Percentiles rank a stretch among this genome's conserved stretches.
Conservation (phyloP, 371 early-diverging fungal genomes). For the Syncephalis fuscata region DNA sequence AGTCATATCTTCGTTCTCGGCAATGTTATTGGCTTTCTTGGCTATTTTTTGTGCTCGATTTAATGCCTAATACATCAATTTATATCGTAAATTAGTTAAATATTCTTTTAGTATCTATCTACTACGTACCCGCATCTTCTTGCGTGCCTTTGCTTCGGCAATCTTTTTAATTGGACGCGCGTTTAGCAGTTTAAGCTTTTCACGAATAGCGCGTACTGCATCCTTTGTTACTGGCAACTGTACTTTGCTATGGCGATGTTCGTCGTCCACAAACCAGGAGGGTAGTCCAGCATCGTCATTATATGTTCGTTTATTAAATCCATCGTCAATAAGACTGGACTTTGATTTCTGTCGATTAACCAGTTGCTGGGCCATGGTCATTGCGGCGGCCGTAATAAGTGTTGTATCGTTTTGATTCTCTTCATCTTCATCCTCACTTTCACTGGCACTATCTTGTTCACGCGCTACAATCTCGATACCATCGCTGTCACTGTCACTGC, state of each 20-base stretch:
- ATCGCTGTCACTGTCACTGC: conserved; percentile 19
- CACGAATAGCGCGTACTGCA: conserved; percentile 68
- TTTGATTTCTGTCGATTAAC: conserved; percentile 57
- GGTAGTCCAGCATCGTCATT: conserved; percentile 77
- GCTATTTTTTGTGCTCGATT: conserved; percentile 60
- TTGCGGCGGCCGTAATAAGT: conserved; percentile 67
- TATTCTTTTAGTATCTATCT: conserved; percentile 1
- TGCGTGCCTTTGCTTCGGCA: conserved; percentile 95
- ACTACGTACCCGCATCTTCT: conserved; percentile 49
- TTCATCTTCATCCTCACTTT: conserved; percentile 4
- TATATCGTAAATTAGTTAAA: neutral
- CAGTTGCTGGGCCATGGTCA: conserved; percentile 75
- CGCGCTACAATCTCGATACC: conserved; percentile 9
- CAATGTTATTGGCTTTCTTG: conserved; percentile 77
- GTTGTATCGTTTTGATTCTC: conserved; percentile 16
- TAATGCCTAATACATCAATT: conserved; percentile 21
- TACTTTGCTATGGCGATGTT: conserved; percentile 71
- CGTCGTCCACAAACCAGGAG: conserved; percentile 88
- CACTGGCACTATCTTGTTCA: conserved; percentile 9
- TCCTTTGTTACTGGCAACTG: conserved; percentile 88
- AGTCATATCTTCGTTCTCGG: conserved; percentile 73
- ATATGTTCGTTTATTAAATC: conserved; percentile 78
- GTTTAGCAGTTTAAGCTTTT: conserved; percentile 69
- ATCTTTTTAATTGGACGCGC: conserved; percentile 97
- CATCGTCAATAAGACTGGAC: conserved; percentile 68